Evolutionary conservation across 163 green algal species (phyloP).

Genomic region (Prototheca wickerhamii): DNA sequence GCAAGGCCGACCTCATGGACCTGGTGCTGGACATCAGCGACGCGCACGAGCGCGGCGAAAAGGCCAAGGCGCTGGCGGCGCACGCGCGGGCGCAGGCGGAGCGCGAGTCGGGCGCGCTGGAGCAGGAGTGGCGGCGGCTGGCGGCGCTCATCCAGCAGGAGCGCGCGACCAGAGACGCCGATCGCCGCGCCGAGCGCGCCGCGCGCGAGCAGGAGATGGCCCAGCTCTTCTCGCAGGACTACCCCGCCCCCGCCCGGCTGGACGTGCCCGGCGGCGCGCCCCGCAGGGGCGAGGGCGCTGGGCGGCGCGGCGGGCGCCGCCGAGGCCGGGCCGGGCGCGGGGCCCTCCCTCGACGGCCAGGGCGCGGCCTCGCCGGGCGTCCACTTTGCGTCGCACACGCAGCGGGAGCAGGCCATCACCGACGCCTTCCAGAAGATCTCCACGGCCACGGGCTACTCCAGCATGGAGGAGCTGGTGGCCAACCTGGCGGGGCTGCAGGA

Average conservation of each 20-base stretch:
- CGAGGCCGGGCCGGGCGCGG: constrained; percentile 11
- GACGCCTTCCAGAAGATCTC: background rate
- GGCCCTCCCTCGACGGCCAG: constrained; percentile 20
- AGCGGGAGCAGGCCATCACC: background rate
- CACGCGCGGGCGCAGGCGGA: constrained; percentile 66
- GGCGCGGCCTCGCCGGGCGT: background rate
- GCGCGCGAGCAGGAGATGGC: constrained; percentile 61
- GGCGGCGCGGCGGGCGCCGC: background rate
- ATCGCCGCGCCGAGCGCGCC: constrained; percentile 39
- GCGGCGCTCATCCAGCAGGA: constrained; percentile 76
- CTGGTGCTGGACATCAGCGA: constrained; percentile 56
- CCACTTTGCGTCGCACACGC: background rate
- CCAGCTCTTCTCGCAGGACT: constrained; percentile 47
- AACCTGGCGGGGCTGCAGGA: constrained; percentile 69
- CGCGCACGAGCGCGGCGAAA: constrained; percentile 62
- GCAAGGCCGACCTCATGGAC: constrained; percentile 72
- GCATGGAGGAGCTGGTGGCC: constrained; percentile 74
- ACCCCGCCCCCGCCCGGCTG: background rate
- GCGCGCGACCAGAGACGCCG: constrained; percentile 14
- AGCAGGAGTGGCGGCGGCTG: constrained; percentile 80
- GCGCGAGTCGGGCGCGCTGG: constrained; percentile 66
- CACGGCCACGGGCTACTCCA: constrained; percentile 29
- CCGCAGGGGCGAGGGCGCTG: background rate
- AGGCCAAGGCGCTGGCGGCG: constrained; percentile 65
- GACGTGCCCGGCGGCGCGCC: background rate